Percentiles rank a stretch among this genome's conserved stretches.
Conservation (phyloP, 192 early-diverging fungal genomes). For the Coemansia sp. region DNA sequence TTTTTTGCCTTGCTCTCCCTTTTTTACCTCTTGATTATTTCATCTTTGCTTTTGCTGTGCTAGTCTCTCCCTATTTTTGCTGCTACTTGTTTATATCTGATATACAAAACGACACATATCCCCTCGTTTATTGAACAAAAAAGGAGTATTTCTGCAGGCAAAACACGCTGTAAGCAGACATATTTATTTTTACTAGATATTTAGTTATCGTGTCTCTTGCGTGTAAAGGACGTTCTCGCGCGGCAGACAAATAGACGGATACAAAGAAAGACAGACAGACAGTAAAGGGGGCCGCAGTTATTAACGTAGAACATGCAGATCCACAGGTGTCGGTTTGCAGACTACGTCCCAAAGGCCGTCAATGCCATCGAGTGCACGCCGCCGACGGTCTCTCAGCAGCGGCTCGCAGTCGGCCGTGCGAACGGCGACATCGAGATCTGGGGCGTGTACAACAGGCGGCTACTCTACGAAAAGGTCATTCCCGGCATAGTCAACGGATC, state of each 20-base stretch:
- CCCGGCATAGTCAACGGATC: slow-evolving; percentile 71
- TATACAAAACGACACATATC: not conserved
- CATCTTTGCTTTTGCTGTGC: not conserved
- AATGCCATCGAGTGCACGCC: slow-evolving; percentile 80
- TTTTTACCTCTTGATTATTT: not conserved
- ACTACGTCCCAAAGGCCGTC: slow-evolving; percentile 81
- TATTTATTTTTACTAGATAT: too few relatives aligned
- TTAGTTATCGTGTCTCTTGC: too few relatives aligned
- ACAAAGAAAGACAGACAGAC: not conserved
- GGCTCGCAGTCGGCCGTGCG: slow-evolving; percentile 79
- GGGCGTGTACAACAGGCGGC: slow-evolving; percentile 60
- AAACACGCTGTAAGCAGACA: too few relatives aligned
- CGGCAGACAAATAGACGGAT: too few relatives aligned
- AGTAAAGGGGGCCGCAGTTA: not conserved
- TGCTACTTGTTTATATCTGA: not conserved
- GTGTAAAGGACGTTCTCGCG: too few relatives aligned
- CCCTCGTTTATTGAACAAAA: too few relatives aligned
- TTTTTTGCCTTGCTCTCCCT: not conserved
- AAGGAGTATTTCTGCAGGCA: too few relatives aligned
- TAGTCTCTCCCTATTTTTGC: not conserved
- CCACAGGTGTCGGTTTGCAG: slow-evolving; percentile 82
- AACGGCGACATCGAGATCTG: slow-evolving; percentile 96
- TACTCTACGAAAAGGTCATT: slow-evolving; percentile 82
- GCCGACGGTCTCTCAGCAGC: slow-evolving; percentile 39
- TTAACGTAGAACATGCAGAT: slow-evolving; percentile 56